phyloP scores from a whole-genome alignment of 1,284 basidiomycete species.

The Melampsora americana region DNA sequence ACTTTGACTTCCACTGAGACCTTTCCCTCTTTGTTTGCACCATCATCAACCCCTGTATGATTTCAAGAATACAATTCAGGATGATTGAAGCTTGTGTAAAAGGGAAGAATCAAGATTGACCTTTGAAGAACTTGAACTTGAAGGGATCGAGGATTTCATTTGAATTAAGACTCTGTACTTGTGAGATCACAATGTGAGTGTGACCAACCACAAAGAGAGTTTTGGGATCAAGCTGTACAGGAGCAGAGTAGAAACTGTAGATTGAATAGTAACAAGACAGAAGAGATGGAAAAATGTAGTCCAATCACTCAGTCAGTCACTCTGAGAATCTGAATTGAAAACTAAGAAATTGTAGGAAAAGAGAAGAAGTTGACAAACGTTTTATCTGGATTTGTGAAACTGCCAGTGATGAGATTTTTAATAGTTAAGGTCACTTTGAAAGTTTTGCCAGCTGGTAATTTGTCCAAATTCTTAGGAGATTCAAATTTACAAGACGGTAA shows the following conservation, averaged over 20 bases:
- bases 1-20: constrained; percentile 18
- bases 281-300: background rate
- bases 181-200: constrained; percentile 17
- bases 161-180: constrained; percentile 16
- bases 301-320: background rate
- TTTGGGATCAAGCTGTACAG: constrained; percentile 26
- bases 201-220: constrained; percentile 28
- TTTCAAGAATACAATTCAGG: background rate
- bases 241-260: constrained; percentile 20
- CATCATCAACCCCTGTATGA: constrained; percentile 6
- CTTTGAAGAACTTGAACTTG: constrained; percentile 39
- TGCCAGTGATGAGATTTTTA: constrained; percentile 16
- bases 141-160: constrained; percentile 28
- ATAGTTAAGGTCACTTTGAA: background rate
- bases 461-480: constrained; percentile 23
- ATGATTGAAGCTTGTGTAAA: background rate
- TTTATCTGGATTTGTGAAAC: constrained; percentile 41
- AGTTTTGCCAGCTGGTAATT: background rate
- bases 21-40: constrained; percentile 7
- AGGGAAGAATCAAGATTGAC: constrained; percentile 3
- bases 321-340: too few relatives aligned
- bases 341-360: background rate
- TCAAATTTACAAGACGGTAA: constrained; percentile 30
- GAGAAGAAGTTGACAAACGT: constrained; percentile 19
- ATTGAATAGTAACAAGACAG: background rate